Evolutionary conservation across 441 rosid species (phyloP).

Genomic region (Gossypium armourianum): DNA sequence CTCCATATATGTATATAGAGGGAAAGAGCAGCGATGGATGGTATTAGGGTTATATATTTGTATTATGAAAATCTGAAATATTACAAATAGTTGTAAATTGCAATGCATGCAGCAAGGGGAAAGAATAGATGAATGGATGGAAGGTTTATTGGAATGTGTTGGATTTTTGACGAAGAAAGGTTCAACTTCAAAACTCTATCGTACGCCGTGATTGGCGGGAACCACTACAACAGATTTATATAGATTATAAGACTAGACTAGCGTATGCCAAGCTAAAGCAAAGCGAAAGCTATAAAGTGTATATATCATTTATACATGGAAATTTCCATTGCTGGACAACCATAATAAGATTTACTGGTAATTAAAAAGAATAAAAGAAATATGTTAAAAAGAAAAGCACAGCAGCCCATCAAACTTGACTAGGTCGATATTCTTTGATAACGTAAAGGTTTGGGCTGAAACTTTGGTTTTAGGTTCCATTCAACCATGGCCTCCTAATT

Average conservation of each 20-base stretch:
- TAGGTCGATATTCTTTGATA: neutral
- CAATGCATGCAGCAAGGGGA: neutral
- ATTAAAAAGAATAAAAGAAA: neutral
- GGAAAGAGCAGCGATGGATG: neutral
- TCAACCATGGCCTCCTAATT: neutral
- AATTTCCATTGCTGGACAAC: neutral
- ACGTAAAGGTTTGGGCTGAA: neutral
- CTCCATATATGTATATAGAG: slow-evolving; percentile 20
- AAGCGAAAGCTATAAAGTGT: neutral
- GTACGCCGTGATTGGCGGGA: slow-evolving; percentile 17
- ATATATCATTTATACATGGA: neutral
- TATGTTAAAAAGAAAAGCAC: neutral
- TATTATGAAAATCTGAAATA: neutral
- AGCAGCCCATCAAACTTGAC: neutral
- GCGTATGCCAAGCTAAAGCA: neutral
- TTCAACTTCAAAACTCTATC: slow-evolving; percentile 23
- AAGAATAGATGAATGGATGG: neutral
- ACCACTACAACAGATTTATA: neutral
- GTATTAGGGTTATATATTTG: neutral
- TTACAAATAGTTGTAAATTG: neutral
- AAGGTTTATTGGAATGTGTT: neutral
- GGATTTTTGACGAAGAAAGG: neutral
- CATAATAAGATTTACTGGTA: neutral
- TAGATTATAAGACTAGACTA: neutral
- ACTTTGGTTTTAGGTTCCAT: neutral